These are phyloP conservation scores for Pleurotus eryngii DNA, from an alignment of 768 basidiomycete species.

Conservation along the genomic window DNA sequence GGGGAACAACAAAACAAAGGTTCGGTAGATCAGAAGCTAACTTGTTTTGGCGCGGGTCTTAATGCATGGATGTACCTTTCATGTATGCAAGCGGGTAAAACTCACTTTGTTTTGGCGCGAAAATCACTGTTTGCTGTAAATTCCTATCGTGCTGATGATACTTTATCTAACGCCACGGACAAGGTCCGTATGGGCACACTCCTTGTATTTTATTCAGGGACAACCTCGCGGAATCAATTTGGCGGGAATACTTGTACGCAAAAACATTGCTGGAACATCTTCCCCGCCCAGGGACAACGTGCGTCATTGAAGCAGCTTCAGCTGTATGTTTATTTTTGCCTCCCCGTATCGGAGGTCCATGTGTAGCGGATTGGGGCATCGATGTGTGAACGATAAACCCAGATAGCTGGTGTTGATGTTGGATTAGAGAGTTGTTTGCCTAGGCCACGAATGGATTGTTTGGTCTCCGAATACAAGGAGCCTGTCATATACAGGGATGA, in stretches of 20 bases:
- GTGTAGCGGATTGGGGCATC: background rate
- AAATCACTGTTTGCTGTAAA: background rate
- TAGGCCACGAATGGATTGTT: too few species aligned
- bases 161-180: slow-evolving; percentile 7
- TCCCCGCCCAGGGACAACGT: background rate
- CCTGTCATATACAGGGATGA: background rate
- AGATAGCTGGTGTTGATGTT: background rate
- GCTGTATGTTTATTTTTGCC: background rate
- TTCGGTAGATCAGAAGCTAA: slow-evolving; percentile 1
- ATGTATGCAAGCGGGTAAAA: background rate
- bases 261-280: background rate
- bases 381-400: background rate
- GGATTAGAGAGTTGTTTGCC: background rate
- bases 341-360: background rate
- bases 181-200: slow-evolving; percentile 7
- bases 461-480: background rate
- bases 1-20: slow-evolving; percentile 3
- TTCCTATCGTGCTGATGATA: slow-evolving; percentile 2
- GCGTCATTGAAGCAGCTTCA: slow-evolving; percentile 5
- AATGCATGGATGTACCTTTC: background rate
- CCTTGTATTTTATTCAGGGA: slow-evolving; percentile 2
- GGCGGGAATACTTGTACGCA: background rate
- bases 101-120: background rate
- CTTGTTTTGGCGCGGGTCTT: slow-evolving; percentile 6
- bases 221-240: slow-evolving; percentile 2